These are phyloP conservation scores for Suillus tomentosus DNA, from an alignment of 768 basidiomycete species.

Conservation along the genomic window DNA sequence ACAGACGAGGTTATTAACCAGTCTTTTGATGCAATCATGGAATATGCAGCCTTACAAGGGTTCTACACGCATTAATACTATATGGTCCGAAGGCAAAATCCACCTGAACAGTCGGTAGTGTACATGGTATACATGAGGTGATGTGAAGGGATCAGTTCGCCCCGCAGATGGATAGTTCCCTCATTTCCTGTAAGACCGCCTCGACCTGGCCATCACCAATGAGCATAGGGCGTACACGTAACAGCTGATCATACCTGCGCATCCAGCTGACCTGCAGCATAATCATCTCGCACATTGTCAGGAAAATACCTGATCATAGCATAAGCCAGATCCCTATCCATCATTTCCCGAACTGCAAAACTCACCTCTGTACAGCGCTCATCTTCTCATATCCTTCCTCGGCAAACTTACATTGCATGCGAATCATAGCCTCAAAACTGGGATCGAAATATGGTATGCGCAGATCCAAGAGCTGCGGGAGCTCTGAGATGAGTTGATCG, in stretches of 20 bases:
- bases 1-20: not conserved
- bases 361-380: conserved; percentile 86
- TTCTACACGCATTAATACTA: conserved; percentile 3
- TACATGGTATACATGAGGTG: conserved; percentile 2
- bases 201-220: conserved; percentile 64
- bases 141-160: conserved; percentile 34
- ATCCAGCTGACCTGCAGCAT: conserved; percentile 94
- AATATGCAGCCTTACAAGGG: not conserved
- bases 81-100: not conserved
- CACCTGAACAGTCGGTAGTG: not conserved
- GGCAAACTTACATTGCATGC: conserved; percentile 96
- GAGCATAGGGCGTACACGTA: not conserved
- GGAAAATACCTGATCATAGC: conserved; percentile 69
- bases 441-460: conserved; percentile 98
- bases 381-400: conserved; percentile 98
- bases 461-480: conserved; percentile 91
- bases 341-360: not conserved
- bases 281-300: conserved; percentile 91
- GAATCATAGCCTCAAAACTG: conserved; percentile 97
- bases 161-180: conserved; percentile 92
- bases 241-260: conserved; percentile 61
- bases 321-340: not conserved
- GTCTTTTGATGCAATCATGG: not conserved
- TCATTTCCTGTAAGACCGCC: conserved; percentile 95
- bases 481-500: conserved; percentile 85